Evolutionary conservation across 2,329 filamentous ascomycete species (phyloP).

Genomic region (Lizonia empirigonia): DNA sequence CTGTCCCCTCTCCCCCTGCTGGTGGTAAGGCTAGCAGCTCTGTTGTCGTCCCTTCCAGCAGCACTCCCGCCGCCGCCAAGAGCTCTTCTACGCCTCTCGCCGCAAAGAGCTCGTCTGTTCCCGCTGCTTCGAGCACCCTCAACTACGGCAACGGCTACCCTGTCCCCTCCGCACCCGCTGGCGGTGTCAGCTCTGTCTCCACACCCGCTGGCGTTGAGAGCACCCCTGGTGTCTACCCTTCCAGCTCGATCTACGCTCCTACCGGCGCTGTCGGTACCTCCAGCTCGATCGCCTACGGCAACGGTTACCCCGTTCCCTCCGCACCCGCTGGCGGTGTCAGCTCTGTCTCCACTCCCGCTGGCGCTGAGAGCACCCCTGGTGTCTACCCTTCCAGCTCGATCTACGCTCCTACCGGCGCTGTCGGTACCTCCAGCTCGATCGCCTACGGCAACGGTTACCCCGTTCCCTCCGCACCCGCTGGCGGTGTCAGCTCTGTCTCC

Average conservation of each 20-base stretch:
- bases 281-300: conserved; percentile 13
- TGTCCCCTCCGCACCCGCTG: conserved; percentile 15
- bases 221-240: too few relatives aligned
- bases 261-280: conserved; percentile 2
- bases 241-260: neutral
- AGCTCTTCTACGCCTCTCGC: conserved; percentile 17
- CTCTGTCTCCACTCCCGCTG: conserved; percentile 8
- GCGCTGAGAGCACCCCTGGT: conserved; percentile 18
- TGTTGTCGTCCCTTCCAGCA: neutral
- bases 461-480: conserved; percentile 13
- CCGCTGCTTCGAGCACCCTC: conserved; percentile 2
- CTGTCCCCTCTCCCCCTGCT: neutral
- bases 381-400: neutral
- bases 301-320: conserved; percentile 14
- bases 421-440: conserved; percentile 8
- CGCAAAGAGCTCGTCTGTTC: conserved; percentile 16
- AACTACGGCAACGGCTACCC: conserved; percentile 15
- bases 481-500: conserved; percentile 15
- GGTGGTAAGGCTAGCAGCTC: neutral
- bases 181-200: conserved; percentile 15
- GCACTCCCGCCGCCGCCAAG: conserved; percentile 2
- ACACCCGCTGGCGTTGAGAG: conserved; percentile 14
- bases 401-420: neutral
- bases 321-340: conserved; percentile 18
- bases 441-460: conserved; percentile 16